Conservation (phyloP, 371 early-diverging fungal species). For the Chytridium lagenaria region DNA sequence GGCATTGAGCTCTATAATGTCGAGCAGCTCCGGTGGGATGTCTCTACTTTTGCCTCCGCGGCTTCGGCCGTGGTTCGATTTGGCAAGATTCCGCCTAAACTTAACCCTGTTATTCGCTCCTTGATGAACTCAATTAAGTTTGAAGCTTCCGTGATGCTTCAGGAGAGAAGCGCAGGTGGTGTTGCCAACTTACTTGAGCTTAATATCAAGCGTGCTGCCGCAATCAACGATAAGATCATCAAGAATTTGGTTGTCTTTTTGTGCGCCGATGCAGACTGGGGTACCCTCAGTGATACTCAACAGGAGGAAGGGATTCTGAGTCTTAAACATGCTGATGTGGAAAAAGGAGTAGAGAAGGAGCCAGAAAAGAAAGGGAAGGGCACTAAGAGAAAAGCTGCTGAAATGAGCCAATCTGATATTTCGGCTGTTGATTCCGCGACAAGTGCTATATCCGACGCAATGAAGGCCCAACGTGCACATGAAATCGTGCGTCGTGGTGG, state of each 20-base stretch:
- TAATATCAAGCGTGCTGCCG: slow-evolving; percentile 40
- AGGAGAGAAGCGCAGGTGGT: slow-evolving; percentile 59
- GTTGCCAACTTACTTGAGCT: slow-evolving; percentile 54
- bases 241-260: slow-evolving; percentile 85
- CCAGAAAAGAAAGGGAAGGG: slow-evolving; percentile 11
- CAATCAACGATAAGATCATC: slow-evolving; percentile 80
- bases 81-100: slow-evolving; percentile 78
- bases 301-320: slow-evolving; percentile 70
- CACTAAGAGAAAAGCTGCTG: slow-evolving; percentile 28
- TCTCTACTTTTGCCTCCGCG: slow-evolving; percentile 74
- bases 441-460: slow-evolving; percentile 55
- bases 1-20: slow-evolving; percentile 51
- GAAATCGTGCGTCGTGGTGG: slow-evolving; percentile 83
- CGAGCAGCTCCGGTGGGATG: slow-evolving; percentile 50
- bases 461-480: slow-evolving; percentile 56
- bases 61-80: slow-evolving; percentile 85
- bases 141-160: slow-evolving; percentile 76
- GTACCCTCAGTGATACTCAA: neutral
- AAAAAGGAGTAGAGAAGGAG: slow-evolving; percentile 13
- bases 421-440: slow-evolving; percentile 54
- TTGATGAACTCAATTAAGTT: slow-evolving; percentile 88
- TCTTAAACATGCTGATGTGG: slow-evolving; percentile 45
- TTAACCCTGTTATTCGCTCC: slow-evolving; percentile 84
- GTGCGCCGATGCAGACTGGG: slow-evolving; percentile 84
- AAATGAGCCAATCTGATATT: slow-evolving; percentile 29